These are phyloP conservation scores for Tuber borchii DNA, from an alignment of 495 filamentous ascomycete genomes.

Conservation along the genomic window DNA sequence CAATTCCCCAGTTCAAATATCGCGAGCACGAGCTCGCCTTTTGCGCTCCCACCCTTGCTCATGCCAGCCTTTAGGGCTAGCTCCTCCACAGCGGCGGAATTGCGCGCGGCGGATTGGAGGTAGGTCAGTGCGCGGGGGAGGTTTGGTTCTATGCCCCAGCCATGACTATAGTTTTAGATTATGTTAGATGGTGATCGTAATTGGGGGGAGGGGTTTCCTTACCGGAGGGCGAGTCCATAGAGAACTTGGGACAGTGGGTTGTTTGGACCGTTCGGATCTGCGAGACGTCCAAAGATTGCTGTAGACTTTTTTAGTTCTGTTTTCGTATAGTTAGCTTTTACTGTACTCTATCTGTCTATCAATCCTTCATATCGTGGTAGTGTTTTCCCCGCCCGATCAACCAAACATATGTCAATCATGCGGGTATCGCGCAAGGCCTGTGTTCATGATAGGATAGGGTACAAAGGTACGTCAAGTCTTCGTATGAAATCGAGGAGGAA, in stretches of 20 bases:
- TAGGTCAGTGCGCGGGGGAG: slow-evolving; percentile 69
- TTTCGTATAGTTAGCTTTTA: slow-evolving; percentile 11
- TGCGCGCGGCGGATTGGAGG: slow-evolving; percentile 81
- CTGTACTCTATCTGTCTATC: neutral
- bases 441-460: neutral
- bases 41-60: slow-evolving; percentile 89
- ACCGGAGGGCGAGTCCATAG: slow-evolving; percentile 90
- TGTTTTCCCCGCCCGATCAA: neutral
- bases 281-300: slow-evolving; percentile 75
- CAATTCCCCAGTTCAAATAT: slow-evolving; percentile 95
- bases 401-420: slow-evolving; percentile 6
- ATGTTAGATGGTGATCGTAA: slow-evolving; percentile 21
- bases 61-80: slow-evolving; percentile 74
- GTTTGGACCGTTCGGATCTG: slow-evolving; percentile 75
- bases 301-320: slow-evolving; percentile 55
- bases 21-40: slow-evolving; percentile 94
- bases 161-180: slow-evolving; percentile 57
- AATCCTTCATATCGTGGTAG: neutral
- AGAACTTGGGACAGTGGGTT: slow-evolving; percentile 94
- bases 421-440: neutral
- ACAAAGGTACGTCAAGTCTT: neutral
- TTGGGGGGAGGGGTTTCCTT: slow-evolving; percentile 41
- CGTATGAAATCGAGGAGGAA: neutral
- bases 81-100: slow-evolving; percentile 77
- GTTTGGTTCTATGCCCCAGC: slow-evolving; percentile 78